Base-by-base conservation (phyloP, 495 filamentous ascomycete genomes). In the Darksidea phi region DNA sequence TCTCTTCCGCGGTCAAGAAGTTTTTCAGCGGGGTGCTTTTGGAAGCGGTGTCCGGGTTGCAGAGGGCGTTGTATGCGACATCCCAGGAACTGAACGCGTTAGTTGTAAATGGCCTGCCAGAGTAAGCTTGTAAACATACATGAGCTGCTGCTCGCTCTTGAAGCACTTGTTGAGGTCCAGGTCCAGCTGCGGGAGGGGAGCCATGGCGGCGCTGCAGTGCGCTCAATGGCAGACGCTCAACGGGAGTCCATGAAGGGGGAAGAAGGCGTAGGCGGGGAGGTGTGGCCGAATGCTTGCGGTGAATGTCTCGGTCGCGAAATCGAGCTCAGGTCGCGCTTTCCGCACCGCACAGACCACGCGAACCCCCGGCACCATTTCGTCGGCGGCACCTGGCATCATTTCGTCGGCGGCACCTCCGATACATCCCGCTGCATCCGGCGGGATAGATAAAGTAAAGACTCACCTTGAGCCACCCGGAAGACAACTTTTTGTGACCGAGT, bases 1-100 rank as follows among this genome's bases (percentile, higher is more conserved):
- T 84, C 54, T 86, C 79, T 62, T 80, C 79, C 63, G 89, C 85
- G 54, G 79, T 81, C 54, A 94, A 76, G 72, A 91, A 93, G 50
- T 75, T 28, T 18, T 43, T 48, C 38, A 69, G 57, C 51, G 75
- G 63, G 54, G 72, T 76, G 62, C 79, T 77, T 28, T 81, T 77
- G 49, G 74, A 71, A 59, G 79, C 73, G 51, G 71, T 68, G 18
- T 79, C 71, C 15, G 78, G 69, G 54, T 86, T 79, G 70, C 79
- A 81, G 38, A 90, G 77, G 12, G 84, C 83, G 24, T 81, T 78
- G 61, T 87, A 90, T 47, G 85, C 84, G 52, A 82, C 77, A 70
- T 80, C 85, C 91, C 91, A 96, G 50, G 91, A 89, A 67, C 88
- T 92, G 58, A 15, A 41, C 20, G 38, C 13, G 61, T 64, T 46